Evolutionary conservation across 257 asterid genomes (phyloP), one percentile per base, ranked within the genome.

Genomic region (Parsonsia alboflavescens): DNA sequence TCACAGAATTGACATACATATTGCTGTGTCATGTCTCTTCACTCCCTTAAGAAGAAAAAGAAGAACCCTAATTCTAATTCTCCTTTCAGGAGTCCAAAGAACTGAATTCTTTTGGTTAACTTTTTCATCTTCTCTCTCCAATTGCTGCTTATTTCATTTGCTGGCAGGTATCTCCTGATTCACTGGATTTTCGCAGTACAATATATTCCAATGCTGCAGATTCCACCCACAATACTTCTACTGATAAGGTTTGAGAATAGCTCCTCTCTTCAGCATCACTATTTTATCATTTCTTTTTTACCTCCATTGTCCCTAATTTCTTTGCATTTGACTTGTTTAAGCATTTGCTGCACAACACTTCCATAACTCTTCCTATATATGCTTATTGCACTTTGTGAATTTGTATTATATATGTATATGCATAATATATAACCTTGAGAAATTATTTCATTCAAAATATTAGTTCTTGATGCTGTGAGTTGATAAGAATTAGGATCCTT

Each of bases 211-310:
- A 84, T 78, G 78, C 80, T 73, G 79, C 63, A 65, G 83, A 78
- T 79, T 80, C 91, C 53, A 44, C 80, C 30, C 81, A 84, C 58
- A 85, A 87, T 75, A 68, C 85, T 80, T 72, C 76, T 42, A 44
- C 80, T 83, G 84, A 79, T 71, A 90, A 90, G 93, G 96, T 92
- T 62, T 5, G 10, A 3, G 24, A 17, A 62, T 62, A 62, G 33
- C 10, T 64, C 16, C 13, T 53, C 9, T 5, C 28, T 52, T 24
- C 7, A 48, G 50, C 19, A 61, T 61, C 21, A 49, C 73, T 72
- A 61, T 36, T 33, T 74, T 22, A 68, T 70, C 22, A 21, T 52
- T 16, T 56, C 15, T 73, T 56, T 3, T 45, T 42, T 49, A 39
- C 42, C n/a, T 7, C 3, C 50, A 48, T 24, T 74, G 24, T 10